Conservation (phyloP, 2,329 filamentous ascomycete species). For the Colletotrichum spinosum region DNA sequence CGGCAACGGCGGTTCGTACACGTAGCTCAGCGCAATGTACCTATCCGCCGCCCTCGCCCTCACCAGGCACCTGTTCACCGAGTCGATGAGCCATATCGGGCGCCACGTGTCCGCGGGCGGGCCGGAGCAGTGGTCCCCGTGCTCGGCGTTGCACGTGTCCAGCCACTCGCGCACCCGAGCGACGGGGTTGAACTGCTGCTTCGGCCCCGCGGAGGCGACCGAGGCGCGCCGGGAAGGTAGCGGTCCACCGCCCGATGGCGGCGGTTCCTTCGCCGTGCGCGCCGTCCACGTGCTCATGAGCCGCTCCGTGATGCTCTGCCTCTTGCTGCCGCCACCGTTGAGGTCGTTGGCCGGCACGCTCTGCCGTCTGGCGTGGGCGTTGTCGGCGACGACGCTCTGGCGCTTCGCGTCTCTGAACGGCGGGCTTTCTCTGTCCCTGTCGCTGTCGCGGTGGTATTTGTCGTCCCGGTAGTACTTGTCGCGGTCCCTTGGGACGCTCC, state of each 20-base stretch:
- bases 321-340: constrained; percentile 45
- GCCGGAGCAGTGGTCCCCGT: constrained; percentile 53
- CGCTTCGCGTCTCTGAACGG: constrained; percentile 38
- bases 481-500: constrained; percentile 4
- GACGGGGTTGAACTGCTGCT: constrained; percentile 48
- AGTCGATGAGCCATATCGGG: constrained; percentile 56
- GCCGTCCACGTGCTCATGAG: constrained; percentile 44
- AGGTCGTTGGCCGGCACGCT: constrained; percentile 25
- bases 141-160: constrained; percentile 55
- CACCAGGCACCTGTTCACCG: constrained; percentile 52
- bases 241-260: constrained; percentile 19
- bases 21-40: constrained; percentile 60
- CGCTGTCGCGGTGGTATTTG: constrained; percentile 26
- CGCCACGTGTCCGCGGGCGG: constrained; percentile 47
- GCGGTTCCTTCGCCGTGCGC: constrained; percentile 31
- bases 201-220: constrained; percentile 37
- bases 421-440: constrained; percentile 30
- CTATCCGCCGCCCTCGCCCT: constrained; percentile 51
- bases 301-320: constrained; percentile 55
- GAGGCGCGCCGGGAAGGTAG: constrained; percentile 35
- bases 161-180: constrained; percentile 56
- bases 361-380: constrained; percentile 30
- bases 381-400: constrained; percentile 35
- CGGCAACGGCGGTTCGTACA: constrained; percentile 50
- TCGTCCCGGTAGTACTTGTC: constrained; percentile 24